Conservation (phyloP, 176 grass and related monocot species). For the Zoysia japonica region DNA sequence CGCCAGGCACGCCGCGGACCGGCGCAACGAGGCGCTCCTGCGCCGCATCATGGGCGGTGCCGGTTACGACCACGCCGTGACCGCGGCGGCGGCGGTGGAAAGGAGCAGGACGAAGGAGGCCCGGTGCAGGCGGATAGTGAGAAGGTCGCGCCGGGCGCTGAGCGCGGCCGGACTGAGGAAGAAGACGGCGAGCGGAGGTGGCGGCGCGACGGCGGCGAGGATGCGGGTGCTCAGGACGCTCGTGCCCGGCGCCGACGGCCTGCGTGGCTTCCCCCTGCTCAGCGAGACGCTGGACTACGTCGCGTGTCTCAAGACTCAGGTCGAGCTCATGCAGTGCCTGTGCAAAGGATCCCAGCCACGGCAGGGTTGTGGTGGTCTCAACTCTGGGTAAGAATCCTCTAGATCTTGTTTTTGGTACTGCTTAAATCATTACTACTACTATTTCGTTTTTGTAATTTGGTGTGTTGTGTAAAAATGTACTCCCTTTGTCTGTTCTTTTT, state of each 20-base stretch:
- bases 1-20: constrained; percentile 36
- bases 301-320: constrained; percentile 45
- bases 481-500: too few relatives aligned
- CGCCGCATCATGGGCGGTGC: constrained; percentile 40
- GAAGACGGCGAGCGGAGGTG: not conserved
- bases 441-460: too few relatives aligned
- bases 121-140: constrained; percentile 40
- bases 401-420: not conserved
- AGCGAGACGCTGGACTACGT: constrained; percentile 52
- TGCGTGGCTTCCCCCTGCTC: constrained; percentile 46
- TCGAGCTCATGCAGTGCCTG: constrained; percentile 48
- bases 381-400: constrained; percentile 16
- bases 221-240: constrained; percentile 45
- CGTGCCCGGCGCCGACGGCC: constrained; percentile 36
- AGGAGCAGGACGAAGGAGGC: not conserved
- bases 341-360: constrained; percentile 45
- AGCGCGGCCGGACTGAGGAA: constrained; percentile 34
- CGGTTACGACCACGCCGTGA: constrained; percentile 20
- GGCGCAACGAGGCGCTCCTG: constrained; percentile 39
- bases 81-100: not conserved
- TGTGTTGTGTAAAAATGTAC: too few relatives aligned
- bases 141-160: constrained; percentile 34
- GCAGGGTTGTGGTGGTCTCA: not conserved
- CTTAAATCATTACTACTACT: not conserved
- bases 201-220: constrained; percentile 30